Evolutionary conservation across 2,329 filamentous ascomycete genomes (phyloP), one percentile per base, ranked within the genome.

Genomic region (Gnomoniopsis sp.): DNA sequence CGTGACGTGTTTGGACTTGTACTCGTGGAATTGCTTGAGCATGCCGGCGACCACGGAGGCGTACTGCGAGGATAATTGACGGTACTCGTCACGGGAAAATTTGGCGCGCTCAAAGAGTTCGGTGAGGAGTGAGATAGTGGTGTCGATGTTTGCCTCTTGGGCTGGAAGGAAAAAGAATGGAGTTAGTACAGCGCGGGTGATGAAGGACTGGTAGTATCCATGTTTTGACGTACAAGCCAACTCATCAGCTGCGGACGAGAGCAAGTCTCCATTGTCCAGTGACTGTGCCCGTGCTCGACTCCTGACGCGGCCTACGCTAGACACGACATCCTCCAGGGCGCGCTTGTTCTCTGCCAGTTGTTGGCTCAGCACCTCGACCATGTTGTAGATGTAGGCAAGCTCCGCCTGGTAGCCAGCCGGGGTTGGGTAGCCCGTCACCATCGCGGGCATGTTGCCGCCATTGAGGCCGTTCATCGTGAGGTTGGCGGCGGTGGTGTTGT

Each of bases 321-420:
- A 78, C 52, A 88, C 83, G 49, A 88, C 86, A 26, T 86, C 82
- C 63, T 86, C 82, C n/a, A 84, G 82, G 41, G 82, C 80, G 46
- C 79, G 77, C 64, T 83, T 77, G 68, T 86, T 87, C 53, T 86
- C 83, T 14, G 84, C 80, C 33, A 88, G 76, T 67, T 87, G 83
- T 36, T 82, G 79, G 65, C 84, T 86, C 50, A 88, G 76, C 68
- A 87, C 84, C 67, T 88, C 86, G 12, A 88, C 85, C 81, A 88
- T 85, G 64, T 78, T 77, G 68, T 88, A 87, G 67, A 88, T 86
- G 71, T 86, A 85, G 68, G 86, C 87, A 61, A 88, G 79, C 71
- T 88, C 86, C 54, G 85, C 81, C 70, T 88, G 85, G 69, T 88
- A 85, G 50, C 85, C 85, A 19, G 85, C 86, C n/a, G 85, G 85